Evolutionary conservation across 192 early-diverging fungal species (phyloP).

Genomic region (Entophlyctis helioformis): DNA sequence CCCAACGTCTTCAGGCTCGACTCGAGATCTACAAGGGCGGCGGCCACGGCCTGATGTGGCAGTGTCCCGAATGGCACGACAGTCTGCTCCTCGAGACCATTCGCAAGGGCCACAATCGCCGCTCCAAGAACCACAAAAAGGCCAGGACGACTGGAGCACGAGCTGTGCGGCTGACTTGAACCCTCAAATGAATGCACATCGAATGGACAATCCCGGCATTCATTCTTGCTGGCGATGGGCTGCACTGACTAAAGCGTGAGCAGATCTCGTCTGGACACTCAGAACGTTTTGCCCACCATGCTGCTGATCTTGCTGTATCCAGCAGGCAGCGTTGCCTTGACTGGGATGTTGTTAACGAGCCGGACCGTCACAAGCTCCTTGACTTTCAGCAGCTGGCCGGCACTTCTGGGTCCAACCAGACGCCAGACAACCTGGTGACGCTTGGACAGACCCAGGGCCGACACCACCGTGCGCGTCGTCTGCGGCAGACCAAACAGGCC

Average conservation of each 20-base stretch:
- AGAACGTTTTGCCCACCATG: no score
- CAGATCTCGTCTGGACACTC: no score
- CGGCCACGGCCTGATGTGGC: not conserved
- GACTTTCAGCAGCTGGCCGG: slow-evolving; percentile 50
- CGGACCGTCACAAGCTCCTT: slow-evolving; percentile 46
- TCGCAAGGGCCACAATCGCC: no score
- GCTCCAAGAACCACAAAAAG: no score
- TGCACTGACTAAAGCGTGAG: no score
- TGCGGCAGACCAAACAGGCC: slow-evolving; percentile 45
- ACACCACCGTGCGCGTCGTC: slow-evolving; percentile 28
- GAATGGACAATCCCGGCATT: no score
- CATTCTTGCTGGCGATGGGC: no score
- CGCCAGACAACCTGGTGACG: slow-evolving; percentile 46
- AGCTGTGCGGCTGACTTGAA: no score
- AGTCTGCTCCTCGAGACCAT: no score
- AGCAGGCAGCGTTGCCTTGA: not conserved
- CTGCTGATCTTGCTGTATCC: no score
- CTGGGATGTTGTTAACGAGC: slow-evolving; percentile 31
- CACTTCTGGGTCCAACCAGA: slow-evolving; percentile 30
- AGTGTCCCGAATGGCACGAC: not conserved
- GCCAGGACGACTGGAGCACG: no score
- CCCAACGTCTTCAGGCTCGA: not conserved
- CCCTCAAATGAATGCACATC: no score
- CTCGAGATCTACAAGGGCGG: not conserved
- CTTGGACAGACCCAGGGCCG: slow-evolving; percentile 35